These are phyloP conservation scores for Plasmopara halstedii DNA, from an alignment of 352 stramenopile species.

Conservation along the genomic window DNA sequence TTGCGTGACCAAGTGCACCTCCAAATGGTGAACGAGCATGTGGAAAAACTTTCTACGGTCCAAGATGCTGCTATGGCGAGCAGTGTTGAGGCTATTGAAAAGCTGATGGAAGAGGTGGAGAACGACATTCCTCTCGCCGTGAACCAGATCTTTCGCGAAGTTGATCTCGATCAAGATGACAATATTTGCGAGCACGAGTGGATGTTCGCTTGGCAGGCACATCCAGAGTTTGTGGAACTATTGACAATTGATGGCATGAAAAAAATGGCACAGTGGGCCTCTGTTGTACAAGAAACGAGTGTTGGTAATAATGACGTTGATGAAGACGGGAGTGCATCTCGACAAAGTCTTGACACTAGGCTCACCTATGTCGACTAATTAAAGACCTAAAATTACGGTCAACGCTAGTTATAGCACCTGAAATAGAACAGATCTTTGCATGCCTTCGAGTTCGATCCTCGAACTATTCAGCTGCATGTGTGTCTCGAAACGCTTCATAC, in stretches of 20 bases:
- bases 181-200: conserved; percentile 76
- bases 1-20: conserved; percentile 63
- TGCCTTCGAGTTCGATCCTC: too few species aligned
- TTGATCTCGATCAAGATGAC: conserved; percentile 68
- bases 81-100: conserved; percentile 50
- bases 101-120: conserved; percentile 72
- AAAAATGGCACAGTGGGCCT: conserved; percentile 75
- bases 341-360: not conserved
- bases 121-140: conserved; percentile 75
- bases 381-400: not conserved
- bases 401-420: too few species aligned
- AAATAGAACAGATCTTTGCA: too few species aligned
- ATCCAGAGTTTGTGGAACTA: conserved; percentile 77
- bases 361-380: conserved; percentile 36
- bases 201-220: conserved; percentile 70
- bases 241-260: conserved; percentile 83
- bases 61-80: conserved; percentile 46
- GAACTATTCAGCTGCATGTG: too few species aligned
- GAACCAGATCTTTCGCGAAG: conserved; percentile 78
- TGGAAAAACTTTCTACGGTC: conserved; percentile 23
- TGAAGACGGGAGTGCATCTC: not conserved
- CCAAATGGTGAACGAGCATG: conserved; percentile 44
- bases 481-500: too few species aligned
- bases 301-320: conserved; percentile 17
- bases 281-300: conserved; percentile 35